These are phyloP conservation scores for Balansia obtecta DNA, from an alignment of 2,329 filamentous ascomycete genomes.

Conservation along the genomic window DNA sequence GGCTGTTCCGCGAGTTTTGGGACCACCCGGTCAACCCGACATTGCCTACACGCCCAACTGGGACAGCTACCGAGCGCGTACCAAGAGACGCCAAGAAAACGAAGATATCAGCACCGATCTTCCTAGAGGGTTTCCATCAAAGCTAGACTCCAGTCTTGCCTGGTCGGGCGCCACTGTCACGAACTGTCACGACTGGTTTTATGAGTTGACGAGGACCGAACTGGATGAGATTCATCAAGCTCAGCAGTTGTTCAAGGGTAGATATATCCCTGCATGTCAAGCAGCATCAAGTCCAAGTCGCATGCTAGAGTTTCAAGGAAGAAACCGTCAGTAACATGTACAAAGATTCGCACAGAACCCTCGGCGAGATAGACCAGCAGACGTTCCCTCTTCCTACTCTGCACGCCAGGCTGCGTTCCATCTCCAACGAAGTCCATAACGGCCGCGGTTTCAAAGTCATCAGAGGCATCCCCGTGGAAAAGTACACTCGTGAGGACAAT, in stretches of 20 bases:
- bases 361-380: slow-evolving; percentile 28
- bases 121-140: slow-evolving; percentile 36
- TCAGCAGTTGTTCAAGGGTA: slow-evolving; percentile 29
- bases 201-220: slow-evolving; percentile 32
- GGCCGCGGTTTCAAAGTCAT: slow-evolving; percentile 51
- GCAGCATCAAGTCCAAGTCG: too few species aligned
- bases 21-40: slow-evolving; percentile 39
- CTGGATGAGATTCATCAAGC: slow-evolving; percentile 35
- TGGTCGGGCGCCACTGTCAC: slow-evolving; percentile 42
- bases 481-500: slow-evolving; percentile 42
- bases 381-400: slow-evolving; percentile 45
- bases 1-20: slow-evolving; percentile 1
- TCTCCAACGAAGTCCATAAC: slow-evolving; percentile 42
- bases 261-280: neutral
- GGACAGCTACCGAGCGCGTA: slow-evolving; percentile 39
- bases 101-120: slow-evolving; percentile 27
- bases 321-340: neutral
- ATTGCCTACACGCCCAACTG: slow-evolving; percentile 44
- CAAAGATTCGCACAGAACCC: slow-evolving; percentile 21
- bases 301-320: neutral
- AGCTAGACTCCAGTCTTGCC: slow-evolving; percentile 37
- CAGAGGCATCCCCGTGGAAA: slow-evolving; percentile 40
- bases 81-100: slow-evolving; percentile 28
- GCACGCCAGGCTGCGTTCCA: slow-evolving; percentile 32
- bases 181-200: slow-evolving; percentile 39